Conservation (phyloP, 192 early-diverging fungal species). For the Umbelopsis ramanniana region DNA sequence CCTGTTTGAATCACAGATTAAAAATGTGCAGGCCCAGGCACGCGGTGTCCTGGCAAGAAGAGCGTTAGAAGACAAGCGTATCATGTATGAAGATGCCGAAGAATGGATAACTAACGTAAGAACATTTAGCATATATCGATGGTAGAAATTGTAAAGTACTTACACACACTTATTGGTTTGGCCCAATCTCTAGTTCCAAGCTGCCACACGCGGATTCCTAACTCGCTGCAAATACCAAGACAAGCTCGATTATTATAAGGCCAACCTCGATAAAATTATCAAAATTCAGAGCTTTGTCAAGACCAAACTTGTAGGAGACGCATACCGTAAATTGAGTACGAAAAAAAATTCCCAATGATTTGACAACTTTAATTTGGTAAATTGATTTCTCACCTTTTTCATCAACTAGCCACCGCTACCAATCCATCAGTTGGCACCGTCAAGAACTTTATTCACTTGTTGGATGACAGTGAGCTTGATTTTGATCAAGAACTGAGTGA, state of each 20-base stretch:
- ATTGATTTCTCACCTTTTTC: background rate
- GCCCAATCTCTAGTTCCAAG: constrained; percentile 61
- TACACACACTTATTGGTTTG: background rate
- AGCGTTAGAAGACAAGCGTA: constrained; percentile 54
- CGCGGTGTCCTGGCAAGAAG: constrained; percentile 61
- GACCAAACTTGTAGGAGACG: constrained; percentile 26
- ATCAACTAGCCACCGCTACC: constrained; percentile 57
- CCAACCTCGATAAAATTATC: constrained; percentile 74
- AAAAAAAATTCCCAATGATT: background rate
- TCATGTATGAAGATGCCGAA: constrained; percentile 54
- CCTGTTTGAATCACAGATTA: constrained; percentile 15
- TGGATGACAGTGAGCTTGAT: constrained; percentile 90
- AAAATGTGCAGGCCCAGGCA: constrained; percentile 56
- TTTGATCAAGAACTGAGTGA: constrained; percentile 91
- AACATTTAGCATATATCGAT: background rate
- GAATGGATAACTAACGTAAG: constrained; percentile 51
- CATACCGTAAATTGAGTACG: constrained; percentile 30
- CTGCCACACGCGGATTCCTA: constrained; percentile 64
- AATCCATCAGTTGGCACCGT: constrained; percentile 84
- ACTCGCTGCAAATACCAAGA: constrained; percentile 64
- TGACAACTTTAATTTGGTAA: background rate
- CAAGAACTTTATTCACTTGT: constrained; percentile 84
- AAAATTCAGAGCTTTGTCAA: constrained; percentile 66
- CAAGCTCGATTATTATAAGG: constrained; percentile 57
- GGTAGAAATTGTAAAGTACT: background rate